Base-by-base conservation (phyloP, 768 basidiomycete genomes). In the Russula abietina region DNA sequence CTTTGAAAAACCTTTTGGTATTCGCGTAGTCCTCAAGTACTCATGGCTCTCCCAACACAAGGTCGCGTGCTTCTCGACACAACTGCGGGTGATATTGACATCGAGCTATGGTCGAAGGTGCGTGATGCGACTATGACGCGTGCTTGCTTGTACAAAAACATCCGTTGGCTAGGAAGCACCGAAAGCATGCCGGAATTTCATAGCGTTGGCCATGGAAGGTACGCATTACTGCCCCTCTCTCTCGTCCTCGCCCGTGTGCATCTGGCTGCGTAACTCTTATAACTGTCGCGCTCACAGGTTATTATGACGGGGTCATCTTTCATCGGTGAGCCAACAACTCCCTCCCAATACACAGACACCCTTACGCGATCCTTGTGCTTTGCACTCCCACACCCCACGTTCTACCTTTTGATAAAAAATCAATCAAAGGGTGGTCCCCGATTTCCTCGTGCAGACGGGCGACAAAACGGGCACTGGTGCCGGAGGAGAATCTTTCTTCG, bases 221-320 rank as follows among this genome's bases (percentile, higher is more conserved):
- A 62, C 12, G 28, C 14, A n/a, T 0, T 43, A 14, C 36, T 24
- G 26, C 33, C 11, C 36, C 52, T 54, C 52, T 38, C 36, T 54
- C 52, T 38, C 36, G 14, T 28, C n/a, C 22, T 30, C 28, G 28
- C 28, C 28, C 28, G 28, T 30, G 36, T 24, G 17, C 10, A 0
- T 28, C n/a, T 22, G 19, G 17, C 45, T 30, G 46, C 32, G n/a
- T 11, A 14, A 7, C 14, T 22, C n/a, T 59, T 11, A 54, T 16
- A 17, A 54, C 22, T 33, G 12, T 32, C 14, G 19, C 41, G 60
- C 57, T 14, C 54, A 36, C 17, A 9, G 94, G 96, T 9, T 98
- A 97, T 74, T 98, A 98, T 75, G 96, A 98, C 64, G 90, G 91
- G 38, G 88, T 93, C 58, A 90, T 96, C 52, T 98, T 98, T 68